Conservation (phyloP, 2,329 filamentous ascomycete species). For the Didymella arachidicola region DNA sequence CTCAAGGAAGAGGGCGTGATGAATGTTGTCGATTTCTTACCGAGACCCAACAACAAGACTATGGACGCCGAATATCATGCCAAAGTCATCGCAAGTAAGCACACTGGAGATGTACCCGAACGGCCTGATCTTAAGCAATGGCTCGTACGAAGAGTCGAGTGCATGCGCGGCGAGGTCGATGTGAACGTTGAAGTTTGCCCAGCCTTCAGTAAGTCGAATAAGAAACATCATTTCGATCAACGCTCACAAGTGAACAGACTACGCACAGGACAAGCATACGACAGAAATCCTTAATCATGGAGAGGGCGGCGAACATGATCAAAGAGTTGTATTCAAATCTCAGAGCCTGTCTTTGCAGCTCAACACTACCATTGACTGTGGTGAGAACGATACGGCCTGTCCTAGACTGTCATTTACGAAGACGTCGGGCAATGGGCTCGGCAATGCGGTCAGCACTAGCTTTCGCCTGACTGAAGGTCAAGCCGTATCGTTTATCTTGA, state of each 20-base stretch:
- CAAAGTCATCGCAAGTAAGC: conserved; percentile 33
- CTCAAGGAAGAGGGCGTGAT: conserved; percentile 78
- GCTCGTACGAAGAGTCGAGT: conserved; percentile 76
- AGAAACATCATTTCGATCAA: background rate
- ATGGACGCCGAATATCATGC: conserved; percentile 54
- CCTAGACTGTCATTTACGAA: conserved; percentile 66
- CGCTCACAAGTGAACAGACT: conserved; percentile 53
- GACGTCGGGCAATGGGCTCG: conserved; percentile 62
- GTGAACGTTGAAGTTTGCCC: conserved; percentile 76
- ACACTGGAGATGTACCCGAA: conserved; percentile 38
- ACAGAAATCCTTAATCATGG: conserved; percentile 61
- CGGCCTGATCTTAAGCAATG: conserved; percentile 66
- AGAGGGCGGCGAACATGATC: conserved; percentile 29
- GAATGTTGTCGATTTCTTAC: conserved; percentile 78
- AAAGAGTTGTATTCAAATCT: conserved; percentile 66
- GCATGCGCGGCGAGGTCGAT: conserved; percentile 71
- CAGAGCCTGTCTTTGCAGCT: conserved; percentile 68
- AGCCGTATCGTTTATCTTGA: conserved; percentile 72
- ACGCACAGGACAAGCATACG: conserved; percentile 69
- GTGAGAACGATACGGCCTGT: conserved; percentile 59
- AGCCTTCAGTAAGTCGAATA: conserved; percentile 38
- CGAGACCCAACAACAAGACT: conserved; percentile 67
- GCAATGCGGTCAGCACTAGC: conserved; percentile 69
- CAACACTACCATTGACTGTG: conserved; percentile 70
- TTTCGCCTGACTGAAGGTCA: conserved; percentile 71